These are phyloP conservation scores for Lupinus albus DNA, from an alignment of 306 rosid genomes.

Conservation along the genomic window DNA sequence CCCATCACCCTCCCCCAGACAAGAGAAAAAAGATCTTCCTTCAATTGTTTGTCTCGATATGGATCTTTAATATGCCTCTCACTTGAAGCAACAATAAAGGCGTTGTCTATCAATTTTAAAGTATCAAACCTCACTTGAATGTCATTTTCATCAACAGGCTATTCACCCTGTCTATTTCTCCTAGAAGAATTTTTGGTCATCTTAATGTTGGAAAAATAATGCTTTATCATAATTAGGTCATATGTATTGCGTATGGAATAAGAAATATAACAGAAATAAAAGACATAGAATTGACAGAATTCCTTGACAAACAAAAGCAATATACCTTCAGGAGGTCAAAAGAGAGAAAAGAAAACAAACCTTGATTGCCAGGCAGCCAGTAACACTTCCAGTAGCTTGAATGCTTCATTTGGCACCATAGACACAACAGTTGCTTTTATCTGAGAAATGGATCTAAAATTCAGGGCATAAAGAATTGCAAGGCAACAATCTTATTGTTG, in stretches of 20 bases:
- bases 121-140: too few relatives aligned
- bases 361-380: conserved; percentile 77
- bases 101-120: too few relatives aligned
- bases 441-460: conserved; percentile 49
- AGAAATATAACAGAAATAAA: conserved; percentile 23
- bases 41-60: neutral
- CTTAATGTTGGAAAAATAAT: conserved; percentile 12
- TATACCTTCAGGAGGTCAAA: conserved; percentile 31
- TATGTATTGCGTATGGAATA: neutral
- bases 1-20: neutral
- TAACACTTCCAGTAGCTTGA: conserved; percentile 62
- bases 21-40: neutral
- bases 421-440: conserved; percentile 63
- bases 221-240: neutral
- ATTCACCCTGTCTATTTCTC: neutral
- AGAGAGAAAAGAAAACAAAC: conserved; percentile 50
- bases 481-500: too few relatives aligned
- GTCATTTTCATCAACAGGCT: too few relatives aligned
- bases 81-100: too few relatives aligned
- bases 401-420: conserved; percentile 60
- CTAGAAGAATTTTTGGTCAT: conserved; percentile 8
- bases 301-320: conserved; percentile 12
- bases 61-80: too few relatives aligned
- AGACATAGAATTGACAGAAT: conserved; percentile 20
- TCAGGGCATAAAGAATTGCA: conserved; percentile 37